These are phyloP conservation scores for Spathaspora sp. DNA, from an alignment of 805 yeast genomes.

Conservation along the genomic window DNA sequence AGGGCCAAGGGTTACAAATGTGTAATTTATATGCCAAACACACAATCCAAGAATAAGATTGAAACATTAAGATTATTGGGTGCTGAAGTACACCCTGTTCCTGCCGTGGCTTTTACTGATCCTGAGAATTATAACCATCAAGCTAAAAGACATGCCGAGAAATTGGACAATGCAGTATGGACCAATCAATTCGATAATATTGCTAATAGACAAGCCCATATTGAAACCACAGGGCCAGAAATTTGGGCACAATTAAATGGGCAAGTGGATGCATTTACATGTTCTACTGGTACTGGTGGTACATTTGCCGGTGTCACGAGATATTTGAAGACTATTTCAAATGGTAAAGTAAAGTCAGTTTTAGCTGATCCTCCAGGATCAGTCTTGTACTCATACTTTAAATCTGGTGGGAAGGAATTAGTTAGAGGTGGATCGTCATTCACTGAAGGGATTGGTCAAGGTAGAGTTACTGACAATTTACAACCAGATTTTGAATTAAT, in stretches of 20 bases:
- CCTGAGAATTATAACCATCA: conserved; percentile 86
- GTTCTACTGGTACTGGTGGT: conserved; percentile 93
- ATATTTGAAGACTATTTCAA: conserved; percentile 65
- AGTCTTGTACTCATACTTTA: conserved; percentile 73
- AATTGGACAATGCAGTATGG: conserved; percentile 79
- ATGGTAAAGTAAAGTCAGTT: conserved; percentile 57
- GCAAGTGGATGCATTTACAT: conserved; percentile 77
- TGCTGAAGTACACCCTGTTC: conserved; percentile 85
- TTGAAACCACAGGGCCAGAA: conserved; percentile 89
- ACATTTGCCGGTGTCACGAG: conserved; percentile 84
- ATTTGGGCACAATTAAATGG: conserved; percentile 84
- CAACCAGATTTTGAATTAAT: conserved; percentile 65
- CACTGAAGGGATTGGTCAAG: conserved; percentile 97
- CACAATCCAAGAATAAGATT: conserved; percentile 78
- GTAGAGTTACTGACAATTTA: conserved; percentile 83
- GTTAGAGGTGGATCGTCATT: conserved; percentile 80
- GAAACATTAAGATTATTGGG: conserved; percentile 73
- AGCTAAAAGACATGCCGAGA: conserved; percentile 81
- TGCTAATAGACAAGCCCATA: conserved; percentile 87
- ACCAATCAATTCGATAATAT: conserved; percentile 86
- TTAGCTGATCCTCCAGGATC: conserved; percentile 96
- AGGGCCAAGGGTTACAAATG: conserved; percentile 80
- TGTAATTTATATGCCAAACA: conserved; percentile 87
- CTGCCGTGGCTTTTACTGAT: conserved; percentile 77
- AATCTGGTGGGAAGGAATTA: conserved; percentile 61